Percentiles rank a stretch among this genome's conserved stretches.
phyloP scores from a whole-genome alignment of 192 early-diverging fungal species.

The Coemansia sp. region DNA sequence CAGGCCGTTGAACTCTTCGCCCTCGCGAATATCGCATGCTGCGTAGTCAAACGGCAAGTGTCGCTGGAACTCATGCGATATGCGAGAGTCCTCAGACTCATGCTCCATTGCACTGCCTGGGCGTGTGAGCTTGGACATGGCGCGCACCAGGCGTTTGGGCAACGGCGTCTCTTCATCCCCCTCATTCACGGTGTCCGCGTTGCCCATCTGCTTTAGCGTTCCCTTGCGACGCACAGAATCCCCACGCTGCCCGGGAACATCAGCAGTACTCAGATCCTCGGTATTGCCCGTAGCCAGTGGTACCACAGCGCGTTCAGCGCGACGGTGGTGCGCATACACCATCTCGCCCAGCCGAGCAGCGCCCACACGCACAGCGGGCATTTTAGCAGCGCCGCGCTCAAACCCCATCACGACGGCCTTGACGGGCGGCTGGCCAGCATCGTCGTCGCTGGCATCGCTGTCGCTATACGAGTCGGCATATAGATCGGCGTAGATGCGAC shows the following conservation, averaged over 20 bases:
- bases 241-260: background rate
- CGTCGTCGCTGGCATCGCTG: constrained; percentile 9
- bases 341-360: constrained; percentile 45
- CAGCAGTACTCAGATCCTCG: background rate
- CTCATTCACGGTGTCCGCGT: background rate
- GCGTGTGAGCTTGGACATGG: background rate
- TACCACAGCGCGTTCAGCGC: background rate
- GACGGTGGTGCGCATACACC: constrained; percentile 10
- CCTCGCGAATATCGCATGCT: background rate
- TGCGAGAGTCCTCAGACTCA: too few relatives aligned
- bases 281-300: background rate
- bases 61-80: background rate
- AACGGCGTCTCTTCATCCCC: background rate
- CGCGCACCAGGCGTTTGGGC: constrained; percentile 20
- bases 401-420: constrained; percentile 28
- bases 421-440: background rate
- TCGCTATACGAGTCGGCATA: constrained; percentile 39
- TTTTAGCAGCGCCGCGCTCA: constrained; percentile 16
- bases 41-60: background rate
- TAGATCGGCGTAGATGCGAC: constrained; percentile 16
- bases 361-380: constrained; percentile 23
- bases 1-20: constrained; percentile 44
- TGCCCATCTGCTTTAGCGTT: background rate
- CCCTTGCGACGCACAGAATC: background rate
- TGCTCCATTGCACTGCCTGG: too few relatives aligned